A percentile compares a stretch with the other conserved stretches of the same genome.
Evolutionary conservation across 1,284 basidiomycete species (phyloP).

Genomic region (Leccinum fuscescens): DNA sequence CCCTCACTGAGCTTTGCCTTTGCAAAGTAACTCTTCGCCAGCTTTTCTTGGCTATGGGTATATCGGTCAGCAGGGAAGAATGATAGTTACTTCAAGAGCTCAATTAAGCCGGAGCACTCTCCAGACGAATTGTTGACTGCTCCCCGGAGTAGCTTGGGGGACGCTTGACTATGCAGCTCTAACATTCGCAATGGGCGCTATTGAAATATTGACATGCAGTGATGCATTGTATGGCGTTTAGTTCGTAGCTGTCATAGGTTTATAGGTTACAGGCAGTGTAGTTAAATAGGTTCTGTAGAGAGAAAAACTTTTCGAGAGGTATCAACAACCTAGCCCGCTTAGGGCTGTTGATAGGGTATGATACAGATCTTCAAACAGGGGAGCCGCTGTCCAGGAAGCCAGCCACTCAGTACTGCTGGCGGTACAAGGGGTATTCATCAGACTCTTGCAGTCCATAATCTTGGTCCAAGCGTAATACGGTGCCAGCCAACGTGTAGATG

Average conservation of each 20-base stretch:
- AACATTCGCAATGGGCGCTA: slow-evolving; percentile 37
- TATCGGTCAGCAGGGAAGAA: slow-evolving; percentile 42
- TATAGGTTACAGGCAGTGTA: not conserved
- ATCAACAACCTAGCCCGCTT: not conserved
- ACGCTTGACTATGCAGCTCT: slow-evolving; percentile 75
- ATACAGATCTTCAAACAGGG: not conserved
- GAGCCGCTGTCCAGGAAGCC: not conserved
- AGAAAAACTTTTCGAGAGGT: not conserved
- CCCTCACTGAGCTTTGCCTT: slow-evolving; percentile 41
- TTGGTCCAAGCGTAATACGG: slow-evolving; percentile 31
- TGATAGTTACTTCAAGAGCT: slow-evolving; percentile 40
- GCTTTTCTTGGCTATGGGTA: slow-evolving; percentile 48
- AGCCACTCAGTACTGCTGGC: slow-evolving; percentile 18
- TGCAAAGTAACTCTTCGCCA: slow-evolving; percentile 45
- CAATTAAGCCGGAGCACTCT: slow-evolving; percentile 81
- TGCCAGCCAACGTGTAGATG: slow-evolving; percentile 47
- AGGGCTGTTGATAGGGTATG: not conserved
- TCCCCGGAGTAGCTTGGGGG: slow-evolving; percentile 47
- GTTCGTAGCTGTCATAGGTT: not conserved
- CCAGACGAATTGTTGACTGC: slow-evolving; percentile 41
- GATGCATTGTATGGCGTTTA: not conserved
- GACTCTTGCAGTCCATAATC: slow-evolving; percentile 32
- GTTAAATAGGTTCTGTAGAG: not conserved
- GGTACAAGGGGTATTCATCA: slow-evolving; percentile 34
- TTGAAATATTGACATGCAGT: not conserved